Evolutionary conservation across 176 grass and related monocot species (phyloP).

Genomic region (Rhipidocladum racemiflorum): DNA sequence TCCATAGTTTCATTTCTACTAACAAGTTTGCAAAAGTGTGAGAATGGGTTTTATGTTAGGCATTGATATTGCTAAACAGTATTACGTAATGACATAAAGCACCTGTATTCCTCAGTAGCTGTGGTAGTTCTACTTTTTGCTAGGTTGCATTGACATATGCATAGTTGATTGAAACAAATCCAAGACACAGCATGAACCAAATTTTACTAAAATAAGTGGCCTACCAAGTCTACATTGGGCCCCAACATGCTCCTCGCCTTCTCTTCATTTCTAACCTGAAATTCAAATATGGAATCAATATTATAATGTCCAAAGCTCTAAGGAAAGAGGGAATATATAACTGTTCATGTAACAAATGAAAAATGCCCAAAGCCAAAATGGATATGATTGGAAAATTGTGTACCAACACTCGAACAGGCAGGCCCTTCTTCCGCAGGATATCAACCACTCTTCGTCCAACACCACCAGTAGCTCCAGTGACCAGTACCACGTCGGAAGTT

Average conservation of each 20-base stretch:
- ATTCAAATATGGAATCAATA: conserved; percentile 11
- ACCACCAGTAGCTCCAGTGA: conserved; percentile 86
- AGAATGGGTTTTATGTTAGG: neutral
- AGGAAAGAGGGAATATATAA: neutral
- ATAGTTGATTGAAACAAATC: neutral
- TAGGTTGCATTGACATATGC: neutral
- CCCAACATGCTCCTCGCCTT: conserved; percentile 92
- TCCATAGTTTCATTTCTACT: neutral
- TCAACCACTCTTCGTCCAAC: conserved; percentile 81
- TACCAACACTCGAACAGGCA: conserved; percentile 88
- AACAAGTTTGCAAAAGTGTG: neutral
- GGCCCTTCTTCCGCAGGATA: conserved; percentile 61
- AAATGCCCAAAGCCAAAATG: neutral
- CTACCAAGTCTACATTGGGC: conserved; percentile 71
- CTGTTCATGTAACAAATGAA: neutral
- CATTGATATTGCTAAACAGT: neutral
- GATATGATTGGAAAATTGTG: neutral
- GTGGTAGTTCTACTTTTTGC: neutral
- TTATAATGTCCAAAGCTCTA: neutral
- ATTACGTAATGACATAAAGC: neutral
- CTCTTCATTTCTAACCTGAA: conserved; percentile 82
- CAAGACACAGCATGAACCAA: neutral
- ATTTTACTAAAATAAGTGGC: conserved; percentile 17
- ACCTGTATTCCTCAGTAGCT: neutral
- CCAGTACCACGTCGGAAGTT: conserved; percentile 58